Conservation (phyloP, 305 asterid species). For the Fraxinus baroniana region DNA sequence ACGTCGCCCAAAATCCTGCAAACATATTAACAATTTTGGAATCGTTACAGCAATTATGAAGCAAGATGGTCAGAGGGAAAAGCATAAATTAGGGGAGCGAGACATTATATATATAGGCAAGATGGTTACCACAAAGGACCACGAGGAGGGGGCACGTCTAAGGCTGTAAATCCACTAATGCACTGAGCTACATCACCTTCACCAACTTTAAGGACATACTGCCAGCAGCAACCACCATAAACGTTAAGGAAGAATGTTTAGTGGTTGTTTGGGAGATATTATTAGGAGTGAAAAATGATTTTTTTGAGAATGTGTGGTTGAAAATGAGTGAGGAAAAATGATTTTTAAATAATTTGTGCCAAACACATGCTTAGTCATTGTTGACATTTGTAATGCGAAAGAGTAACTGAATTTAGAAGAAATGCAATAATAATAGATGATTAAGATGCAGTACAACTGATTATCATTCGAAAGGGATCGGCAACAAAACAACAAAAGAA, state of each 20-base stretch:
- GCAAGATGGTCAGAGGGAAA: background rate
- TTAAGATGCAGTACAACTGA: background rate
- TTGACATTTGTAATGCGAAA: background rate
- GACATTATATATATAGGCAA: background rate
- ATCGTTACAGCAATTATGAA: background rate
- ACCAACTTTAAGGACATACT: constrained; percentile 77
- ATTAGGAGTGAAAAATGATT: background rate
- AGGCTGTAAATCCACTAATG: constrained; percentile 79
- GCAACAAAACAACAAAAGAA: background rate
- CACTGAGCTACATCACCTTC: constrained; percentile 76
- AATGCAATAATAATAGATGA: background rate
- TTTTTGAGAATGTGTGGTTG: background rate
- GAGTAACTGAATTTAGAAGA: background rate
- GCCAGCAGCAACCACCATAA: constrained; percentile 22
- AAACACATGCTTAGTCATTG: background rate
- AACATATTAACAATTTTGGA: background rate
- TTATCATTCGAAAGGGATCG: background rate
- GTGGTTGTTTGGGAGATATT: background rate
- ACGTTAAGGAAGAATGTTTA: background rate
- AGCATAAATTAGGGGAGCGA: background rate
- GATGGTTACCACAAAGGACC: constrained; percentile 84
- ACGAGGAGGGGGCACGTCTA: constrained; percentile 79
- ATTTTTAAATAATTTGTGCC: background rate
- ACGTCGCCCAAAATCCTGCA: constrained; percentile 84
- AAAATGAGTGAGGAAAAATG: background rate